These are phyloP conservation scores for Nicotiana benthamiana DNA, from an alignment of 257 asterid species.

Conservation along the genomic window DNA sequence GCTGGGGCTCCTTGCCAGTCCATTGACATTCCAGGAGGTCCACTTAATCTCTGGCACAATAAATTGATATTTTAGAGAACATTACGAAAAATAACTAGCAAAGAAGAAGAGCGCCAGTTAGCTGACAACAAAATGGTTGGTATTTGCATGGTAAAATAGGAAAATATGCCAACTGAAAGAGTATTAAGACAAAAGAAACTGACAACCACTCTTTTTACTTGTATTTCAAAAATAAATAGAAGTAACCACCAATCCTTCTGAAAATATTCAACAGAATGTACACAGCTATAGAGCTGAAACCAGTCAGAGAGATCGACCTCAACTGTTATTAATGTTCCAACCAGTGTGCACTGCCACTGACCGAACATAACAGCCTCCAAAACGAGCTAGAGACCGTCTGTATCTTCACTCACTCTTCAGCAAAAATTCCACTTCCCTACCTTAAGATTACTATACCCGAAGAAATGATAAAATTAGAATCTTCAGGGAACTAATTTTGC, in stretches of 20 bases:
- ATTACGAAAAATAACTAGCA: background rate
- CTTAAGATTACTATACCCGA: background rate
- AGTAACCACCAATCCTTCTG: background rate
- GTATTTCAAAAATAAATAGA: no score
- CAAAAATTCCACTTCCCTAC: background rate
- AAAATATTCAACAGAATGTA: background rate
- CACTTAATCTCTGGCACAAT: conserved; percentile 60
- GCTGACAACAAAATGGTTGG: background rate
- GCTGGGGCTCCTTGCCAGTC: conserved; percentile 99
- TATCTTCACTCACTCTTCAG: background rate
- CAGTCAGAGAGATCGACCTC: background rate
- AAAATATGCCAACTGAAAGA: background rate
- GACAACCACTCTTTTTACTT: background rate
- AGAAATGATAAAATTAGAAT: background rate
- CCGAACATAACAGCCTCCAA: background rate
- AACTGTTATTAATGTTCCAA: background rate
- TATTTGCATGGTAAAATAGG: background rate
- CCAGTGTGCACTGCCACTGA: background rate
- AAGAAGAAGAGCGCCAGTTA: background rate
- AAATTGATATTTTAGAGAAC: background rate
- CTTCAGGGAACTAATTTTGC: background rate
- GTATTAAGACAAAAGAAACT: background rate
- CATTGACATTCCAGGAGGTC: conserved; percentile 94
- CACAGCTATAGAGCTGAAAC: background rate
- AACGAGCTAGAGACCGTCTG: background rate